These are phyloP conservation scores for Hypomontagnella submonticulosa DNA, from an alignment of 495 filamentous ascomycete genomes.

Conservation along the genomic window DNA sequence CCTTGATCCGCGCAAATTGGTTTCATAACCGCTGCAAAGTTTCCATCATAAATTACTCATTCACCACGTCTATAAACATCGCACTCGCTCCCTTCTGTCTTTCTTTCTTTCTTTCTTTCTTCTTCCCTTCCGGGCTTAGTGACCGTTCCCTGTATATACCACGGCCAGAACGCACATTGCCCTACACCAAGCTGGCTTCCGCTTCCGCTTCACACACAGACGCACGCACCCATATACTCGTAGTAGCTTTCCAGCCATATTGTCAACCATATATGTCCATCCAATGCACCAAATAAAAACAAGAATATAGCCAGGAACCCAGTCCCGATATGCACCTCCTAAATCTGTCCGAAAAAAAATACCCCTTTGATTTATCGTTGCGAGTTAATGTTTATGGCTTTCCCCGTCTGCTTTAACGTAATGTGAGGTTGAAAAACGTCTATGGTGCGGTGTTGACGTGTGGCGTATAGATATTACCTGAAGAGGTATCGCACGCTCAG, in stretches of 20 bases:
- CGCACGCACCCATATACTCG: constrained; percentile 33
- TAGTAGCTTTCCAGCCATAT: constrained; percentile 23
- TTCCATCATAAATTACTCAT: constrained; percentile 26
- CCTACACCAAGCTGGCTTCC: neutral
- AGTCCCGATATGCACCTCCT: constrained; percentile 32
- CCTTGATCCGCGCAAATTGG: neutral
- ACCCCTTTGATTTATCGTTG: constrained; percentile 6
- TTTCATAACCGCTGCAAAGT: neutral
- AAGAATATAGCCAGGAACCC: constrained; percentile 33
- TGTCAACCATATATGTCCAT: constrained; percentile 14
- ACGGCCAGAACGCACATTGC: constrained; percentile 8
- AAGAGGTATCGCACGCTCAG: constrained; percentile 91
- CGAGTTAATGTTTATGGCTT: constrained; percentile 2
- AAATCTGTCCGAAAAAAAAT: constrained; percentile 3
- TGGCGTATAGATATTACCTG: constrained; percentile 80
- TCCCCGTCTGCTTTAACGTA: constrained; percentile 29
- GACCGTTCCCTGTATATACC: constrained; percentile 31
- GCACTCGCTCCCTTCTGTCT: neutral
- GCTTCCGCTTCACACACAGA: constrained; percentile 10
- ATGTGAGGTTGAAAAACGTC: constrained; percentile 9
- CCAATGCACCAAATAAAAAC: constrained; percentile 24
- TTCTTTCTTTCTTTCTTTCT: no score
- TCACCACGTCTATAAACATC: constrained; percentile 40
- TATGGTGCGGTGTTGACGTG: constrained; percentile 26
- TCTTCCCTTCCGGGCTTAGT: constrained; percentile 7